Conservation (phyloP, 306 rosid species). For the Oemleria cerasiformis region DNA sequence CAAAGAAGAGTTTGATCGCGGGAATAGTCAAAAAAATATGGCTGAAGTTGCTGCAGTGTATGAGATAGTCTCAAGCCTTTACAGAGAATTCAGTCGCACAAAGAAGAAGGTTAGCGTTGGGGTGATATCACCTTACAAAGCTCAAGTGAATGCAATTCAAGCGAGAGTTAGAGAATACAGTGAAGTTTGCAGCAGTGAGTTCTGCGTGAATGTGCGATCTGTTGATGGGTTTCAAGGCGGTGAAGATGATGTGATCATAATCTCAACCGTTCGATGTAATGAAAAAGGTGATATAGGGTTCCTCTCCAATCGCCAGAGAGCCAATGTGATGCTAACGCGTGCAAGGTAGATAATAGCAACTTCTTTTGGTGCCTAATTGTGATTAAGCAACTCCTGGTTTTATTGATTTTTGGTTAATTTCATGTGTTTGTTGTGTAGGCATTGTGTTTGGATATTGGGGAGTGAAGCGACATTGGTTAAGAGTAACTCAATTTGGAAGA, state of each 20-base stretch:
- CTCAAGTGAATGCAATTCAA: conserved; percentile 47
- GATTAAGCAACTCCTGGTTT: too few species aligned
- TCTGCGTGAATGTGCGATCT: conserved; percentile 45
- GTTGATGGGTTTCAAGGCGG: conserved; percentile 73
- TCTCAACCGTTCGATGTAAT: conserved; percentile 37
- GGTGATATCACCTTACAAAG: conserved; percentile 56
- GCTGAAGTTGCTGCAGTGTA: conserved; percentile 46
- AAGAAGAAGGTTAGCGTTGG: conserved; percentile 52
- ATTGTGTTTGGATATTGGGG: conserved; percentile 46
- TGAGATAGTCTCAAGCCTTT: conserved; percentile 44
- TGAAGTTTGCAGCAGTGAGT: conserved; percentile 5
- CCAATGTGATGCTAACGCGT: conserved; percentile 55
- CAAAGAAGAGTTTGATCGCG: conserved; percentile 26
- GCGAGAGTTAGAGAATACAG: conserved; percentile 31
- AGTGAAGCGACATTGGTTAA: conserved; percentile 24
- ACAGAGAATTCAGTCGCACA: conserved; percentile 32
- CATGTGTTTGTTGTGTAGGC: conserved; percentile 10
- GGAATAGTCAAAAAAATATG: conserved; percentile 28
- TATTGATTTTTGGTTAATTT: neutral
- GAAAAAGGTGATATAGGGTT: conserved; percentile 42
- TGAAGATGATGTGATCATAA: conserved; percentile 55
- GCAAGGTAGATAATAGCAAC: conserved; percentile 39
- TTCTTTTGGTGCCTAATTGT: too few species aligned
- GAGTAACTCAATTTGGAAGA: conserved; percentile 34
- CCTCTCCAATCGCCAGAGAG: conserved; percentile 45